A percentile compares a stretch with the other conserved stretches of the same genome.
Conservation (phyloP, 192 early-diverging fungal genomes). For the Paraglomus occultum region DNA sequence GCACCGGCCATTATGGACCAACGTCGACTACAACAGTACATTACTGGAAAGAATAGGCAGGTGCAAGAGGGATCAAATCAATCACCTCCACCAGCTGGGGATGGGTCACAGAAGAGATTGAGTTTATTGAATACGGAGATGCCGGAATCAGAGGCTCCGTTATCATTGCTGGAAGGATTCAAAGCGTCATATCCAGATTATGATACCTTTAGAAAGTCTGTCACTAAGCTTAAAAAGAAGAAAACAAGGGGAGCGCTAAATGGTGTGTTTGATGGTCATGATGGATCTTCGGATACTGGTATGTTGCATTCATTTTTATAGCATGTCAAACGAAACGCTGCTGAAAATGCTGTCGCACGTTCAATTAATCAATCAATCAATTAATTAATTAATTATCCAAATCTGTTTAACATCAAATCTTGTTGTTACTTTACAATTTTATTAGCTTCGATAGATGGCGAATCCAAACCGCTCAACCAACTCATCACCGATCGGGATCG, state of each 20-base stretch:
- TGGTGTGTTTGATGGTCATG: background rate
- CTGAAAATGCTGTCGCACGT: background rate
- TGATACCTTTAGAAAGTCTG: background rate
- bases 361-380: background rate
- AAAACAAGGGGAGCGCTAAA: constrained; percentile 19
- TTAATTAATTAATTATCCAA: background rate
- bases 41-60: constrained; percentile 33
- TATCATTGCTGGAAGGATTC: constrained; percentile 58
- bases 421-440: constrained; percentile 5
- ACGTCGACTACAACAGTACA: constrained; percentile 49
- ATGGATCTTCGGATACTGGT: constrained; percentile 22
- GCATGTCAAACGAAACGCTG: background rate
- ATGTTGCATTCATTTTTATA: background rate
- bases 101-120: constrained; percentile 30
- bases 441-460: constrained; percentile 36
- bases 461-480: constrained; percentile 40
- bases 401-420: background rate
- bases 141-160: constrained; percentile 48
- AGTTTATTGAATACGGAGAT: constrained; percentile 47
- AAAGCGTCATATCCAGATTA: constrained; percentile 51
- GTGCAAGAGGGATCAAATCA: constrained; percentile 23
- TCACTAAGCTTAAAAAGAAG: constrained; percentile 26
- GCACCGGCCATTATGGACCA: constrained; percentile 46
- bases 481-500: constrained; percentile 50
- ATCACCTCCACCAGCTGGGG: constrained; percentile 26